Percentiles rank a stretch among this genome's conserved stretches.
Conservation (phyloP, 2,329 filamentous ascomycete genomes). For the Cadophora luteo-olivacea region DNA sequence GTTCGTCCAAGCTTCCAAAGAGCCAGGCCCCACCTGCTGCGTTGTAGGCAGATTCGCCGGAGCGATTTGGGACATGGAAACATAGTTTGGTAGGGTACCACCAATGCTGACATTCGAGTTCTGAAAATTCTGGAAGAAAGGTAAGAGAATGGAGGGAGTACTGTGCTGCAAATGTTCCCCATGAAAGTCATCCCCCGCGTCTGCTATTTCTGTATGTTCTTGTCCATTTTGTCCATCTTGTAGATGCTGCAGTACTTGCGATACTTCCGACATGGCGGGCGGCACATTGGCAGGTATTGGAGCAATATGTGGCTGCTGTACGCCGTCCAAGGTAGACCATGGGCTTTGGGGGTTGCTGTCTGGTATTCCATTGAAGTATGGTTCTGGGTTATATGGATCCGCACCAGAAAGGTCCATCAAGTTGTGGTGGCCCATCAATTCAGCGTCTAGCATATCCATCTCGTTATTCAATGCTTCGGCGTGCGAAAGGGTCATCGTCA, state of each 20-base stretch:
- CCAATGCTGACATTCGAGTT: conserved; percentile 13
- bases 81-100: conserved; percentile 26
- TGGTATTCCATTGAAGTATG: conserved; percentile 8
- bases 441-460: conserved; percentile 38
- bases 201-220: conserved; percentile 36
- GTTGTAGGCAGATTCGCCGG: not conserved
- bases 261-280: conserved; percentile 40
- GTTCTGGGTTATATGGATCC: not conserved
- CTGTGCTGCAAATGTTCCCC: conserved; percentile 35
- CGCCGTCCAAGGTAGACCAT: not conserved
- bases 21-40: not conserved
- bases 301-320: conserved; percentile 18
- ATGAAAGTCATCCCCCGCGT: conserved; percentile 33
- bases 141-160: conserved; percentile 41
- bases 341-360: not conserved
- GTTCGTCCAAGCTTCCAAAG: conserved; percentile 3
- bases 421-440: conserved; percentile 38
- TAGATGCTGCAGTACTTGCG: conserved; percentile 42
- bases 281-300: conserved; percentile 32
- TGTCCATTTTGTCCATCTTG: conserved; percentile 43
- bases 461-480: conserved; percentile 35
- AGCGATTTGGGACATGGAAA: conserved; percentile 23
- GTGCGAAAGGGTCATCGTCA: conserved; percentile 35
- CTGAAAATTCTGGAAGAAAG: conserved; percentile 18
- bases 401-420: conserved; percentile 23